Conservation (phyloP, 768 basidiomycete genomes). For the Phylloporus arenicola region DNA sequence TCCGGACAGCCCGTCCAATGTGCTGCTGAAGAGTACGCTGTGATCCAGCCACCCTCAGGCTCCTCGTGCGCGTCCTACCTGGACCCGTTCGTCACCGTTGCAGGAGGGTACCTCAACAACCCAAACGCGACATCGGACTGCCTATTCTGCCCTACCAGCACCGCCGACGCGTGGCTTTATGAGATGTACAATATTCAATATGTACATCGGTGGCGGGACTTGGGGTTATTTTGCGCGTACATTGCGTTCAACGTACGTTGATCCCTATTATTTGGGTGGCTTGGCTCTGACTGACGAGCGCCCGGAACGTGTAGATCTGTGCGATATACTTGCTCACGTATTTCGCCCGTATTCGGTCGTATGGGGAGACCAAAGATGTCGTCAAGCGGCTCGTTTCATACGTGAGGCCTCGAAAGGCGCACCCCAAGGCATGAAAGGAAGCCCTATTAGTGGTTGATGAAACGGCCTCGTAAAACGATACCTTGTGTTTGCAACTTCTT, state of each 20-base stretch:
- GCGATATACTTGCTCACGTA: constrained; percentile 50
- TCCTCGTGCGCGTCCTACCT: constrained; percentile 46
- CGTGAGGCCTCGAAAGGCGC: background rate
- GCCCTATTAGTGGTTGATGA: too few relatives aligned
- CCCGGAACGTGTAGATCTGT: constrained; percentile 31
- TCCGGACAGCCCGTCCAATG: constrained; percentile 51
- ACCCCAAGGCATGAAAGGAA: too few relatives aligned
- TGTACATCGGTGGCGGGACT: constrained; percentile 41
- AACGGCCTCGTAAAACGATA: too few relatives aligned
- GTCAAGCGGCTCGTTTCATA: background rate
- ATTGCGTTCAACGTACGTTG: constrained; percentile 40
- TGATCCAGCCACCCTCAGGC: constrained; percentile 42
- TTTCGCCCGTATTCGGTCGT: constrained; percentile 43
- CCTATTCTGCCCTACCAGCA: constrained; percentile 50
- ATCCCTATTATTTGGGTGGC: background rate
- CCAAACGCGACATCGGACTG: constrained; percentile 36
- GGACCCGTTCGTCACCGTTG: constrained; percentile 32
- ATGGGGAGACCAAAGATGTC: constrained; percentile 6
- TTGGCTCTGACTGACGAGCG: background rate
- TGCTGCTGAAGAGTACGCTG: constrained; percentile 52
- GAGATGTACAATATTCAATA: constrained; percentile 56
- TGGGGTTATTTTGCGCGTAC: constrained; percentile 42
- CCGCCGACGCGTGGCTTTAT: constrained; percentile 48
- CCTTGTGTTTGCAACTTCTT: too few relatives aligned
- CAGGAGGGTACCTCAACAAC: constrained; percentile 46